phyloP scores from a whole-genome alignment of 2,329 filamentous ascomycete species.

The Trichothecium sympodiale region DNA sequence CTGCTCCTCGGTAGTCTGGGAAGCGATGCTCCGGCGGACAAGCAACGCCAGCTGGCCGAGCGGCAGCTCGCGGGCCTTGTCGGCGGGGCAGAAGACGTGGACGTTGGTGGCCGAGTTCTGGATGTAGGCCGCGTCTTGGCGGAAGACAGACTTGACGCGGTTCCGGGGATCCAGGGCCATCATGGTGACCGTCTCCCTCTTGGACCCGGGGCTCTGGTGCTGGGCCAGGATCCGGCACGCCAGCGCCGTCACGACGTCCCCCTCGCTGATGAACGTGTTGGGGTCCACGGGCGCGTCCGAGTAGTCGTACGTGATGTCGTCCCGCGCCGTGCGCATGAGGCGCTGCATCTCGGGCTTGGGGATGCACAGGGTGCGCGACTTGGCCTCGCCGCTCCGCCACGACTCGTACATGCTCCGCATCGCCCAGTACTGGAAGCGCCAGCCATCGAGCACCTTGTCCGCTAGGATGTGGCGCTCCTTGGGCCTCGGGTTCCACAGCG shows the following conservation, averaged over 20 bases:
- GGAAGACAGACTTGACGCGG: background rate
- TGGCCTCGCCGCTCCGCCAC: background rate
- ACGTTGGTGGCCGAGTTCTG: constrained; percentile 1
- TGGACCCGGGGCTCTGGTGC: background rate
- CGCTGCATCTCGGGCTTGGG: background rate
- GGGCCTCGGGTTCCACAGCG: background rate
- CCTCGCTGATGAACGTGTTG: constrained; percentile 1
- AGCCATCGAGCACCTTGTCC: background rate
- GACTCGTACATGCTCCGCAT: background rate
- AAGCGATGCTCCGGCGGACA: constrained; percentile 6
- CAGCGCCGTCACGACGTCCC: constrained; percentile 1
- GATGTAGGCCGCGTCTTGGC: background rate
- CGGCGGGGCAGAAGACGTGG: background rate
- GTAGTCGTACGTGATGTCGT: background rate
- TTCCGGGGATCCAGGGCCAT: constrained; percentile 1
- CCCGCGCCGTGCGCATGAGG: constrained; percentile 1
- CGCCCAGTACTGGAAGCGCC: background rate
- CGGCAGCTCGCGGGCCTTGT: constrained; percentile 3
- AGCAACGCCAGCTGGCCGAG: constrained; percentile 8
- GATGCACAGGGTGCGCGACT: constrained; percentile 2
- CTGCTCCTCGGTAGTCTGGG: constrained; percentile 10
- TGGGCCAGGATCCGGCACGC: background rate
- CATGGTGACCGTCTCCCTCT: background rate
- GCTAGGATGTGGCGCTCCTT: constrained; percentile 1
- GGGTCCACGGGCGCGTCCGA: background rate